Percentiles rank a stretch among this genome's conserved stretches.
These are phyloP conservation scores for Climacium dendroides DNA, from an alignment of 225 moss, liverwort and hornwort genomes.

Conservation along the genomic window DNA sequence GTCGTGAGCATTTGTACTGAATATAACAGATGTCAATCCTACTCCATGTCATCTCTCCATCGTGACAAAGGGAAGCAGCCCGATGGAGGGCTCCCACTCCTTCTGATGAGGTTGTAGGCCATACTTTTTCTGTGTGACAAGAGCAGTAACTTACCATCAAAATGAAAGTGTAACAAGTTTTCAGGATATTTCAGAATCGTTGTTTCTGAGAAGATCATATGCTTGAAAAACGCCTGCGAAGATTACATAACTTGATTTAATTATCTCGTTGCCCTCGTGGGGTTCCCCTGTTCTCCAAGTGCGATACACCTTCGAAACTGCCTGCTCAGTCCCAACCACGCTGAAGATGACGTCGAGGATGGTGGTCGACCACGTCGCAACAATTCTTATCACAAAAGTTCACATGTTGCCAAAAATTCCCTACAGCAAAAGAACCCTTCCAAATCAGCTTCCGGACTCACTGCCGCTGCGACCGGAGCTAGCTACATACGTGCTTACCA, in stretches of 20 bases:
- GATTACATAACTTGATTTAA: neutral
- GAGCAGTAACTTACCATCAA: neutral
- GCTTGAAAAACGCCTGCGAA: neutral
- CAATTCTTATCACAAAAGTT: neutral
- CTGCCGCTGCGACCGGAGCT: too few relatives aligned
- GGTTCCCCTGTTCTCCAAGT: too few relatives aligned
- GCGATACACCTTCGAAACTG: neutral
- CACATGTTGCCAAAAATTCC: neutral
- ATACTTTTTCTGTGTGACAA: neutral
- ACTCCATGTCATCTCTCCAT: neutral
- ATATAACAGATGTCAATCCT: too few relatives aligned
- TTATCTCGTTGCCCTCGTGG: neutral
- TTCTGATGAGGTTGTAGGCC: too few relatives aligned
- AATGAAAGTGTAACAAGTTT: neutral
- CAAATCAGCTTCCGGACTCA: neutral
- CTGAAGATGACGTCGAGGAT: neutral
- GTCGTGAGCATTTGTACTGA: too few relatives aligned
- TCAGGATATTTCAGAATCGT: neutral
- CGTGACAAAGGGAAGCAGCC: neutral
- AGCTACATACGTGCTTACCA: neutral
- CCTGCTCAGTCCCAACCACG: neutral
- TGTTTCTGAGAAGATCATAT: neutral
- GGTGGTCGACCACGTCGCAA: neutral
- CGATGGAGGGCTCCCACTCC: neutral
- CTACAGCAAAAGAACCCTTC: neutral